Conservation (phyloP, 352 stramenopile genomes). For the Phytopythium mirpurense region DNA sequence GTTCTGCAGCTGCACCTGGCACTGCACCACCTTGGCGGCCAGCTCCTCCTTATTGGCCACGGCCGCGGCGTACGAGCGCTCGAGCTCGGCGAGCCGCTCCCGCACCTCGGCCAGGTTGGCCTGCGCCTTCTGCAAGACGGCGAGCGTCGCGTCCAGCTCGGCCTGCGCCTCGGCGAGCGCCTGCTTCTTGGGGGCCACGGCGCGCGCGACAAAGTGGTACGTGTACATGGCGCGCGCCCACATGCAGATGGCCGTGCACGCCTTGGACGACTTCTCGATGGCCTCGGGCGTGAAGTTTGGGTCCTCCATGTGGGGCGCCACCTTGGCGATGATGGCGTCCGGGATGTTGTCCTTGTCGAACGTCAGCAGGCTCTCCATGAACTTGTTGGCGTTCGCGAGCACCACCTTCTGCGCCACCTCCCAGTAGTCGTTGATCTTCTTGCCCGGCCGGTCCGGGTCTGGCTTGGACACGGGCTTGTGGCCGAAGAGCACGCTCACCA, state of each 20-base stretch:
- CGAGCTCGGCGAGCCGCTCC: constrained; percentile 77
- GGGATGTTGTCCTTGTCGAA: constrained; percentile 95
- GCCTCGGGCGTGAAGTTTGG: constrained; percentile 87
- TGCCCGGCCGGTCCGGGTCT: constrained; percentile 81
- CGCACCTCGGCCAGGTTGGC: constrained; percentile 78
- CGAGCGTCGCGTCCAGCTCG: constrained; percentile 85
- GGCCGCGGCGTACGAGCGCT: constrained; percentile 79
- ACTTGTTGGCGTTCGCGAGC: constrained; percentile 90
- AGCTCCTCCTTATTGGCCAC: constrained; percentile 91
- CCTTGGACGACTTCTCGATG: constrained; percentile 92
- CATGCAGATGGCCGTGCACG: constrained; percentile 91
- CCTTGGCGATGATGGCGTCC: constrained; percentile 81
- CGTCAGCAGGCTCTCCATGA: constrained; percentile 84
- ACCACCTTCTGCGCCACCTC: constrained; percentile 88
- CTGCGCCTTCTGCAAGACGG: constrained; percentile 79
- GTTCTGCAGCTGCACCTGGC: constrained; percentile 86
- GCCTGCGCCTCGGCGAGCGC: constrained; percentile 76
- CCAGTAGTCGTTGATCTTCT: constrained; percentile 92
- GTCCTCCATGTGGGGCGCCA: constrained; percentile 84
- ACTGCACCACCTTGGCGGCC: constrained; percentile 84
- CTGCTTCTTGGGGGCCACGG: constrained; percentile 92
- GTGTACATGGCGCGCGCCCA: constrained; percentile 93
- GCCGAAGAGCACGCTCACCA: constrained; percentile 89
- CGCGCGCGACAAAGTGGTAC: constrained; percentile 89
- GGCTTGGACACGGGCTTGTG: constrained; percentile 87